Base-by-base conservation (phyloP, 2,329 filamentous ascomycete genomes). In the Raffaelea albimanens region DNA sequence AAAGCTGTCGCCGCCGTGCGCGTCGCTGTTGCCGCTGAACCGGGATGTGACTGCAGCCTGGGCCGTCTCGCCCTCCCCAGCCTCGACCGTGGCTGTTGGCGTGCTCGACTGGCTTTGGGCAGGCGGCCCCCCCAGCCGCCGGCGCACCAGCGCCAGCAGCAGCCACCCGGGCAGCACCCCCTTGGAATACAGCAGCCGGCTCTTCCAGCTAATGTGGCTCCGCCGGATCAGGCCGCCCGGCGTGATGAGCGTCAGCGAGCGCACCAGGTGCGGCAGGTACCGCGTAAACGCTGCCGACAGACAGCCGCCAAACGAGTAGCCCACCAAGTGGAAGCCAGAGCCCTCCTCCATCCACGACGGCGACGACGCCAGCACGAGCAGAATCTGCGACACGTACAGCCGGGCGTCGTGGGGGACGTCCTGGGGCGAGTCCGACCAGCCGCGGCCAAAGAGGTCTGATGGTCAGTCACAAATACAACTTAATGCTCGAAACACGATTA, bases 221-320 rank as follows among this genome's bases (percentile, higher is more conserved):
- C 67, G 63, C n/a, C 84, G 74, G 43, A 91, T 71, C 13, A 91
- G 67, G 0, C 87, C 87, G 3, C 78, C 71, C 0, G 83, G 80
- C 0, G 83, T 83, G 36, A 91, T 64, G 18, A 90, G 71, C 4
- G 81, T 70, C 16, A 89, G 66, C 4, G 75, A 79, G 7, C 72
- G 71, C 13, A 91, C 66, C 38, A 85, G 67, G 34, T 76, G 64
- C 0, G 85, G 78, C 57, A 87, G 86, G 58, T 79, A 79, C 1
- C 76, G 73, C 1, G 85, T 76, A 59, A 93, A 91, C 19, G 80
- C 72, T 10, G 79, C 80, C 1, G 77, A 74, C 38, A 94, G 75
- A 14, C 83, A 85, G 33, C 87, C 88, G 41, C 88, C 87, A 0
- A 95, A 71, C 0, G 84, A 89, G 62, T 93, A 94, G 2, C 87